Evolutionary conservation across 2,329 filamentous ascomycete species (phyloP).

Genomic region (Simplicillium sp.): DNA sequence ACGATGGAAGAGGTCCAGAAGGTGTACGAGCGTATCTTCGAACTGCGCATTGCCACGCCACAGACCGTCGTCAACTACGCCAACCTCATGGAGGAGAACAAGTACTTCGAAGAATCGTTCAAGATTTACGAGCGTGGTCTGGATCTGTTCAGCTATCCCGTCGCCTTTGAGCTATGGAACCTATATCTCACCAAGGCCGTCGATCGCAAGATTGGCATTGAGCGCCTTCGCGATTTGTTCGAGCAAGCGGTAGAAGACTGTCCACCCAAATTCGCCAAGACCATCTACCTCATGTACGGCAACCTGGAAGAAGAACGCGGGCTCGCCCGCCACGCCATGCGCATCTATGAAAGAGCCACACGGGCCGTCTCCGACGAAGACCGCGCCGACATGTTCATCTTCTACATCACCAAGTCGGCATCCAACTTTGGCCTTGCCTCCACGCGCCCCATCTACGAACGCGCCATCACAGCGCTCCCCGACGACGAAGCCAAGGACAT

Average conservation of each 20-base stretch:
- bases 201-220: constrained; percentile 90
- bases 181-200: constrained; percentile 95
- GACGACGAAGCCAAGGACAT: constrained; percentile 91
- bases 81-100: constrained; percentile 86
- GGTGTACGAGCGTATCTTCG: constrained; percentile 95
- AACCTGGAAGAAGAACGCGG: constrained; percentile 94
- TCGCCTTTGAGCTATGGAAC: constrained; percentile 98
- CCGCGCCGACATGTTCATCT: constrained; percentile 94
- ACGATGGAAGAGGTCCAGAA: constrained; percentile 86
- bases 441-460: constrained; percentile 90
- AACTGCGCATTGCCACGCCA: constrained; percentile 92
- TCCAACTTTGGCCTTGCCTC: constrained; percentile 96
- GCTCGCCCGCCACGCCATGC: constrained; percentile 92
- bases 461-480: constrained; percentile 85
- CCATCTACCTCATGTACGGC: constrained; percentile 96
- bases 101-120: constrained; percentile 96
- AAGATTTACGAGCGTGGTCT: constrained; percentile 94
- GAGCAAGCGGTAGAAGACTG: constrained; percentile 95
- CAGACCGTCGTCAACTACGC: constrained; percentile 99
- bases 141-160: constrained; percentile 96
- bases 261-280: constrained; percentile 91
- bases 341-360: constrained; percentile 95
- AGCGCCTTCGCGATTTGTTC: constrained; percentile 87
- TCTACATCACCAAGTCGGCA: constrained; percentile 97
- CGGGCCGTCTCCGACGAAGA: constrained; percentile 92